Base-by-base conservation (phyloP, 768 basidiomycete genomes). In the Amanita inopinata region DNA sequence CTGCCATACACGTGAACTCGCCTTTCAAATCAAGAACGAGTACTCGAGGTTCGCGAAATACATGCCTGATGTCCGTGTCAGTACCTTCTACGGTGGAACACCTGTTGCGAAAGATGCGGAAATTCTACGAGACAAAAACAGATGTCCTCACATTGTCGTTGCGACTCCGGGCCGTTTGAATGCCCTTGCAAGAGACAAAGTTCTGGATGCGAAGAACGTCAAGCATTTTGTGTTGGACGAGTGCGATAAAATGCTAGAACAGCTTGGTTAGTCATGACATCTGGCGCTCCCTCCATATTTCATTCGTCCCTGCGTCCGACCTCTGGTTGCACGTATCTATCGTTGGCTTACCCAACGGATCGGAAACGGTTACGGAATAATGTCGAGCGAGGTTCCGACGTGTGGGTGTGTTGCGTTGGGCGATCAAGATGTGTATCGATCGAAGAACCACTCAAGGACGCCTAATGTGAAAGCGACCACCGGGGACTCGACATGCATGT, bases 221-320 rank as follows among this genome's bases (percentile, higher is more conserved):
- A 98, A 98, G 70, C 94, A 98, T 72, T 99, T 99, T 67, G 92
- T 96, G 45, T 73, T 99, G 63, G 96, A 99, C 77, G 96, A 99
- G 72, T 99, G 96, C 77, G 96, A 99, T 77, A 99, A 99, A 80
- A 97, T 99, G 91, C 85, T 99, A 62, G 96, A 99, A 78, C 87
- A 92, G 80, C 92, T 99, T 71, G 96, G 96, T 99, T 89, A 97
- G 96, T 99, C 78, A 65, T 81, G 73, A 61, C 63, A 59, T 63
- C 60, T 62, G 61, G 63, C 37, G 38, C 44, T 46, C 31, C 33
- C 45, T 46, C 38, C 38, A 40, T 46, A 15, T 40, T 46, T 46
- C 36, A 20, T 35, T 45, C 32, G 45, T 46, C 33, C 41, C 22
- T 31, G 20, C 31, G 20, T 24, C 33, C 41, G 33, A 43, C 41